Conservation (phyloP, 2,329 filamentous ascomycete genomes). For the Monilinia polystroma region DNA sequence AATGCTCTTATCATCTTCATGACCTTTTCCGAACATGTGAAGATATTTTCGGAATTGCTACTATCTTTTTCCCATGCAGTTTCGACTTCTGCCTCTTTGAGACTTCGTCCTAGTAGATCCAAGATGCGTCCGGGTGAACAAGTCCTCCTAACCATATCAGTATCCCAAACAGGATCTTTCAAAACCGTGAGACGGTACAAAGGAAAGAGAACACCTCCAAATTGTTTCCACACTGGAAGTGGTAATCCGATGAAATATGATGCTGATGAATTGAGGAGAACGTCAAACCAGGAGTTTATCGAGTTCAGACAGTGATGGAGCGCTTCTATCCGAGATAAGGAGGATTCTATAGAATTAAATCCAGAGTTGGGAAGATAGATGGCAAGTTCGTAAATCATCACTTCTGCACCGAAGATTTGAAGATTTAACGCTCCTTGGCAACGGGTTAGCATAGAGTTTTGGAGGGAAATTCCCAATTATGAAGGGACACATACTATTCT, state of each 20-base stretch:
- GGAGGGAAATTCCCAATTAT: not conserved
- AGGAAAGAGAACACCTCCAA: slow-evolving; percentile 5
- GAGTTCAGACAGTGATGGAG: slow-evolving; percentile 9
- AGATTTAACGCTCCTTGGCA: slow-evolving; percentile 1
- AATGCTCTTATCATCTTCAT: slow-evolving; percentile 11
- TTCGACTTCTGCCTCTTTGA: not conserved
- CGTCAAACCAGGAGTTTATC: slow-evolving; percentile 11
- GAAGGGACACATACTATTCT: not conserved
- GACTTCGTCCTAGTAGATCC: not conserved
- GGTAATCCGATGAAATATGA: slow-evolving; percentile 8
- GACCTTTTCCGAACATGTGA: slow-evolving; percentile 15
- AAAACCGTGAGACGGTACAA: slow-evolving; percentile 11
- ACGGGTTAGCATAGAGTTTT: not conserved
- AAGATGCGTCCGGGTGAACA: slow-evolving; percentile 7
- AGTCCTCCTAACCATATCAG: slow-evolving; percentile 5
- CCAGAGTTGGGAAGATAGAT: slow-evolving; percentile 11
- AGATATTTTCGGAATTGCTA: slow-evolving; percentile 8
- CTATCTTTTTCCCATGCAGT: slow-evolving; percentile 1
- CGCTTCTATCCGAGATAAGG: slow-evolving; percentile 1
- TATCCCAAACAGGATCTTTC: slow-evolving; percentile 12
- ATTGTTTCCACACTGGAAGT: slow-evolving; percentile 14
- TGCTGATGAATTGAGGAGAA: slow-evolving; percentile 5
- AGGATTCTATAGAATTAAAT: not conserved
- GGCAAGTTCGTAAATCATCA: slow-evolving; percentile 14
- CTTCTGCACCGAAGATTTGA: slow-evolving; percentile 10